Conservation (phyloP, 139 green algal species). For the Diplosphaera chodatii region DNA sequence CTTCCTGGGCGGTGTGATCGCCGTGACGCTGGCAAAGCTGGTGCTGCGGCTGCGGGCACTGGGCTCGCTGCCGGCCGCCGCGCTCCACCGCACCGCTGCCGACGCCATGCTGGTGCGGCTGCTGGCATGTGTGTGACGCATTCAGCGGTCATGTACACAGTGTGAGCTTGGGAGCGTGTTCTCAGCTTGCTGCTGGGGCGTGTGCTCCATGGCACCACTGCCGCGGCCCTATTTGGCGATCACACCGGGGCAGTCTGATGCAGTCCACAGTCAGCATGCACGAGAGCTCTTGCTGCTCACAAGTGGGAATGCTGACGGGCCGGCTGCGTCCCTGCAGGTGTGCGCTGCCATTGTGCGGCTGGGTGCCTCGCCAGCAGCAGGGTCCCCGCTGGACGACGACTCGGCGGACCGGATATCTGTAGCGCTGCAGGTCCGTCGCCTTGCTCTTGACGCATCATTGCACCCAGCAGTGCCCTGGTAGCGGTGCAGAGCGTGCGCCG, state of each 20-base stretch:
- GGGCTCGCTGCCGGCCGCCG: constrained; percentile 14
- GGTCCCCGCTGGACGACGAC: constrained; percentile 72
- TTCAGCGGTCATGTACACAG: too few relatives aligned
- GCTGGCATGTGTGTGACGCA: too few relatives aligned
- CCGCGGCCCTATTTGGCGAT: too few relatives aligned
- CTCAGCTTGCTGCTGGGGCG: too few relatives aligned
- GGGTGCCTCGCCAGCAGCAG: constrained; percentile 43
- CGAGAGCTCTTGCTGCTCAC: too few relatives aligned
- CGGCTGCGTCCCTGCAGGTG: neutral
- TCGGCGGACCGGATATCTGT: constrained; percentile 71
- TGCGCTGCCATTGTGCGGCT: constrained; percentile 75
- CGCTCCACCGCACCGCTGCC: constrained; percentile 45
- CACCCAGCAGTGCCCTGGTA: too few relatives aligned
- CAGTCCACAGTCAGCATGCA: neutral
- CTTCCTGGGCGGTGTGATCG: constrained; percentile 83
- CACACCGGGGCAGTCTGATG: too few relatives aligned
- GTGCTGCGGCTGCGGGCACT: constrained; percentile 67
- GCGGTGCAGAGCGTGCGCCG: too few relatives aligned
- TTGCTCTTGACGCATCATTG: neutral
- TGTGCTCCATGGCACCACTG: too few relatives aligned
- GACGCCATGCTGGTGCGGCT: constrained; percentile 74
- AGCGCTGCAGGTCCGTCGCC: constrained; percentile 25
- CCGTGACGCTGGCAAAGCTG: constrained; percentile 84
- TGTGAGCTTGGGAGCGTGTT: too few relatives aligned
- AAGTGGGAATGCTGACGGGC: too few relatives aligned